These are phyloP conservation scores for Aurantiochytrium sp. DNA, from an alignment of 108 stramenopile species.

Conservation along the genomic window DNA sequence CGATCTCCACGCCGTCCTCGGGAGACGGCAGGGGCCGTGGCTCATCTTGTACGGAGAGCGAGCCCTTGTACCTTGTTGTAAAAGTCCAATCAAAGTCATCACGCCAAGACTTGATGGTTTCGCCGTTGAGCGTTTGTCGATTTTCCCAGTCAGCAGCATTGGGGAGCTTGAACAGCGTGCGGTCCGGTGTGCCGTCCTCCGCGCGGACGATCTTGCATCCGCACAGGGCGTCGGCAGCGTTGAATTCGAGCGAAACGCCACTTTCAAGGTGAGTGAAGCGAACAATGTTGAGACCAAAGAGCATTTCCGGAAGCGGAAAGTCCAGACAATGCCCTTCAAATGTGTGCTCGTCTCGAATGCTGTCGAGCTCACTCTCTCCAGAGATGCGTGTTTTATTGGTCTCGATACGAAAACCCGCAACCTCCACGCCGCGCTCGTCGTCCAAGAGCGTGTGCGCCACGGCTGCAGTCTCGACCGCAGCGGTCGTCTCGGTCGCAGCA, in stretches of 20 bases:
- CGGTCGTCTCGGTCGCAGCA: background rate
- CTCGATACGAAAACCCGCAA: background rate
- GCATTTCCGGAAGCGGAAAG: slow-evolving; percentile 1
- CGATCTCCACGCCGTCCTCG: background rate
- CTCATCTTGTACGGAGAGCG: background rate
- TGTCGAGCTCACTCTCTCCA: background rate
- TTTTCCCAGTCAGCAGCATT: background rate
- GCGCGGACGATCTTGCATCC: background rate
- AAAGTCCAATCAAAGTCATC: slow-evolving; percentile 11
- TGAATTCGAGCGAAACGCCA: background rate
- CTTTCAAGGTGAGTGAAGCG: background rate
- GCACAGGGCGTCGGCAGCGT: background rate
- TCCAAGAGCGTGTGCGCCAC: background rate
- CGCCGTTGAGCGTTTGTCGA: background rate
- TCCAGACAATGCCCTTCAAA: background rate
- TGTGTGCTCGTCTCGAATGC: background rate
- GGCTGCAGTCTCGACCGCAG: background rate
- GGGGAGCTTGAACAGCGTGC: slow-evolving; percentile 7
- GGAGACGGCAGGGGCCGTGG: background rate
- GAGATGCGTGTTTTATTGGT: slow-evolving; percentile 1
- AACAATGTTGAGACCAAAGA: background rate
- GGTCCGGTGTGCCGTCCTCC: background rate
- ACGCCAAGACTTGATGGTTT: background rate
- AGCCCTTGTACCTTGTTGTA: background rate
- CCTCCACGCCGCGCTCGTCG: background rate